These are phyloP conservation scores for Auxenochlorella pyrenoidosa DNA, from an alignment of 139 green algal genomes.

Conservation along the genomic window DNA sequence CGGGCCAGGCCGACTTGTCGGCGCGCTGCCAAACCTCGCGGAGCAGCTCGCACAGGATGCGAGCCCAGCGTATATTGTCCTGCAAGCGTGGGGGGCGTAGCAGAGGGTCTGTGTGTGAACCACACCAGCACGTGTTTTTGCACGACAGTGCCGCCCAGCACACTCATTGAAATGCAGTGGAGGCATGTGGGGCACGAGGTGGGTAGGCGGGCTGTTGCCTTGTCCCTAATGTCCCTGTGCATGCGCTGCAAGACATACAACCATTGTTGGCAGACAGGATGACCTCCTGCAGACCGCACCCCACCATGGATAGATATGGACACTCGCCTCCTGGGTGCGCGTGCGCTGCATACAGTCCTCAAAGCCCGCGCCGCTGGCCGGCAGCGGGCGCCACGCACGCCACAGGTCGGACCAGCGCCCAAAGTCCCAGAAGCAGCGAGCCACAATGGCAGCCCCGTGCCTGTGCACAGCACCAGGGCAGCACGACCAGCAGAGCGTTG, in stretches of 20 bases:
- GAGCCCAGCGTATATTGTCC: slow-evolving; percentile 70
- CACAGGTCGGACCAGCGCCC: slow-evolving; percentile 81
- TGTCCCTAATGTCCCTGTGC: no score
- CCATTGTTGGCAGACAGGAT: no score
- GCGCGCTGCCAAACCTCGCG: slow-evolving; percentile 51
- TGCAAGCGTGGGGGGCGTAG: neutral
- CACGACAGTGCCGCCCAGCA: neutral
- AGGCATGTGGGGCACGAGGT: no score
- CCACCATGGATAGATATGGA: no score
- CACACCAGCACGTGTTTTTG: no score
- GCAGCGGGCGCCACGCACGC: slow-evolving; percentile 62
- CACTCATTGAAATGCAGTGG: neutral
- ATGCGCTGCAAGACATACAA: no score
- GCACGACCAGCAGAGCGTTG: neutral
- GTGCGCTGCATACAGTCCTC: slow-evolving; percentile 43
- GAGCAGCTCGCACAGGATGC: slow-evolving; percentile 70
- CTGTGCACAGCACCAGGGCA: slow-evolving; percentile 28
- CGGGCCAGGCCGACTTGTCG: slow-evolving; percentile 49
- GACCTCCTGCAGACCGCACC: no score
- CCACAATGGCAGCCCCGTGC: slow-evolving; percentile 43
- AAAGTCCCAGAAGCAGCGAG: slow-evolving; percentile 83
- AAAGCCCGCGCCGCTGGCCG: slow-evolving; percentile 37
- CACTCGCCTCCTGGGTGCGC: slow-evolving; percentile 7
- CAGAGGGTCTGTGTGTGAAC: no score
- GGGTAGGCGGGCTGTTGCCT: no score